phyloP scores from a whole-genome alignment of 2,329 filamentous ascomycete genomes.

The Trichoderma citrinoviride region DNA sequence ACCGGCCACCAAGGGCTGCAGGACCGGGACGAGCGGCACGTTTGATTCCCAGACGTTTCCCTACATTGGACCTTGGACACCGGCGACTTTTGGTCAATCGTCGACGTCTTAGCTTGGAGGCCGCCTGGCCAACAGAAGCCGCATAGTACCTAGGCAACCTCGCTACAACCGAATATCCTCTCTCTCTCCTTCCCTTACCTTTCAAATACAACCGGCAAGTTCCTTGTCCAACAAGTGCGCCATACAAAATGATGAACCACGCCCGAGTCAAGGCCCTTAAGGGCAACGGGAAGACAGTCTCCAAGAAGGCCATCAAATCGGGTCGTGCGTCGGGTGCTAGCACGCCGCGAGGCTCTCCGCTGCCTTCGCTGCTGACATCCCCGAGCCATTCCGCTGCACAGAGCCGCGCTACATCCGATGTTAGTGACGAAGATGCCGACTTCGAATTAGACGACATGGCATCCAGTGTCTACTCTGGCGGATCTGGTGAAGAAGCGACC shows the following conservation, averaged over 20 bases:
- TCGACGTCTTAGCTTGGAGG: background rate
- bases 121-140: background rate
- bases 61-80: background rate
- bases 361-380: constrained; percentile 55
- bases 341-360: constrained; percentile 61
- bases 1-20: background rate
- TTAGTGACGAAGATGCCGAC: constrained; percentile 48
- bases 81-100: background rate
- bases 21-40: background rate
- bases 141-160: background rate
- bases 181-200: background rate
- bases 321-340: constrained; percentile 56
- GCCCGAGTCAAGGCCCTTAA: constrained; percentile 65
- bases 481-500: constrained; percentile 51
- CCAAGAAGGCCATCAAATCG: constrained; percentile 62
- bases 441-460: constrained; percentile 44
- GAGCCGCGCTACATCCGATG: constrained; percentile 63
- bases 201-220: no score
- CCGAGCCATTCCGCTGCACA: constrained; percentile 57
- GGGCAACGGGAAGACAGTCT: constrained; percentile 69
- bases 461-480: constrained; percentile 42
- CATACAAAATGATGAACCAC: constrained; percentile 55
- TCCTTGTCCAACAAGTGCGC: background rate
- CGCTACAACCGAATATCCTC: background rate
- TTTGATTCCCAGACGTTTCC: background rate